These are phyloP conservation scores for Urtica urens DNA, from an alignment of 306 rosid species.

Conservation along the genomic window DNA sequence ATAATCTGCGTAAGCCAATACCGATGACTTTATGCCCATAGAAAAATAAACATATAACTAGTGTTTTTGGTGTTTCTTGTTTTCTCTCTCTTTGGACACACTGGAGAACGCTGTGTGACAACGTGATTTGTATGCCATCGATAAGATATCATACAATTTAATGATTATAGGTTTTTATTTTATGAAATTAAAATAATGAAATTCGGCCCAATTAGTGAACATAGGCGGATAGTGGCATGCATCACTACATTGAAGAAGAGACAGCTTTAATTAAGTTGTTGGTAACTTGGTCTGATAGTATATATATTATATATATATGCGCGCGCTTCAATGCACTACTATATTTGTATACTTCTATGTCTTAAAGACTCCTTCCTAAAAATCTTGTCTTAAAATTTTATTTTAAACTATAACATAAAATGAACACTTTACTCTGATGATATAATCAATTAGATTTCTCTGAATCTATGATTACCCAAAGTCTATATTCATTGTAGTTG, in stretches of 20 bases:
- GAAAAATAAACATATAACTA: neutral
- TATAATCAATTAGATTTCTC: no score
- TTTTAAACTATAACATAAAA: no score
- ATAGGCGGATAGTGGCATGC: conserved; percentile 3
- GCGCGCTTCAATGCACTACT: neutral
- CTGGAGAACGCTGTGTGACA: neutral
- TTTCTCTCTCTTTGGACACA: neutral
- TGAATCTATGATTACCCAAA: no score
- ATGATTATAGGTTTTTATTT: no score
- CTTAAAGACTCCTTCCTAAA: no score
- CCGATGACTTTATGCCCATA: neutral
- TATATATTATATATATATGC: neutral
- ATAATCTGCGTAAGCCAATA: neutral
- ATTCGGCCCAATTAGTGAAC: neutral
- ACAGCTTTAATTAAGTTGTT: neutral
- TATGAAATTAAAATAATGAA: neutral
- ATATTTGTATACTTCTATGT: neutral
- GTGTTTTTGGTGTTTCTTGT: no score
- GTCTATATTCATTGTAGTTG: no score
- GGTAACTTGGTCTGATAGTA: neutral
- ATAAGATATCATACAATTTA: no score
- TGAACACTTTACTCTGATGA: no score
- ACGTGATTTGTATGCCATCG: conserved; percentile 14
- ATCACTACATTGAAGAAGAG: neutral
- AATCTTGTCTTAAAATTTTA: no score